Evolutionary conservation across 2,329 filamentous ascomycete genomes (phyloP).

Genomic region (Ceratocystis lukuohia): DNA sequence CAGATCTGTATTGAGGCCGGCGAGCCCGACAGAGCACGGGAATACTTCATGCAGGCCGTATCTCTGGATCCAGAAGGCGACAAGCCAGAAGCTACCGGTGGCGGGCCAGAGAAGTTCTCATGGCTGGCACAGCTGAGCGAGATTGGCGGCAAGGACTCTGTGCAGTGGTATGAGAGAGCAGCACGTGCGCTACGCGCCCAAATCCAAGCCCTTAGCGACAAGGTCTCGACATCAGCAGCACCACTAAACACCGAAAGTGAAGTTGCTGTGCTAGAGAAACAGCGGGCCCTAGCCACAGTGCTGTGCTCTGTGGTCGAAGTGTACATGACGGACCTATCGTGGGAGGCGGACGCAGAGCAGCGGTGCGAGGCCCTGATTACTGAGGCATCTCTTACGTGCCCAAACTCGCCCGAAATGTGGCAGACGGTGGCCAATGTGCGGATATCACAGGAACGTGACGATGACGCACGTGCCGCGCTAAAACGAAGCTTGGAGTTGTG

Average conservation of each 20-base stretch:
- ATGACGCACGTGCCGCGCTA: slow-evolving; percentile 70
- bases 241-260: slow-evolving; percentile 26
- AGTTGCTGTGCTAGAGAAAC: slow-evolving; percentile 49
- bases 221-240: background rate
- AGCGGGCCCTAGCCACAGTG: slow-evolving; percentile 73
- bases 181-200: slow-evolving; percentile 58
- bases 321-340: slow-evolving; percentile 96
- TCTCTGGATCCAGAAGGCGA: slow-evolving; percentile 63
- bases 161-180: slow-evolving; percentile 56
- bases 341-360: slow-evolving; percentile 79
- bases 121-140: slow-evolving; percentile 84
- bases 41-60: slow-evolving; percentile 60
- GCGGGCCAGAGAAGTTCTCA: slow-evolving; percentile 84
- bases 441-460: slow-evolving; percentile 68
- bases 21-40: slow-evolving; percentile 60
- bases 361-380: slow-evolving; percentile 81
- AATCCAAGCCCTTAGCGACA: slow-evolving; percentile 47
- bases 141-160: slow-evolving; percentile 51
- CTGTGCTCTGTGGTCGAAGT: slow-evolving; percentile 90
- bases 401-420: slow-evolving; percentile 72
- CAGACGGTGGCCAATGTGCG: slow-evolving; percentile 90
- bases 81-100: slow-evolving; percentile 56
- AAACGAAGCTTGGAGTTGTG: slow-evolving; percentile 68
- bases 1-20: slow-evolving; percentile 74
- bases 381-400: slow-evolving; percentile 75